Evolutionary conservation across 23 red algal species (phyloP).

Genomic region (Gracilaria caudata): DNA sequence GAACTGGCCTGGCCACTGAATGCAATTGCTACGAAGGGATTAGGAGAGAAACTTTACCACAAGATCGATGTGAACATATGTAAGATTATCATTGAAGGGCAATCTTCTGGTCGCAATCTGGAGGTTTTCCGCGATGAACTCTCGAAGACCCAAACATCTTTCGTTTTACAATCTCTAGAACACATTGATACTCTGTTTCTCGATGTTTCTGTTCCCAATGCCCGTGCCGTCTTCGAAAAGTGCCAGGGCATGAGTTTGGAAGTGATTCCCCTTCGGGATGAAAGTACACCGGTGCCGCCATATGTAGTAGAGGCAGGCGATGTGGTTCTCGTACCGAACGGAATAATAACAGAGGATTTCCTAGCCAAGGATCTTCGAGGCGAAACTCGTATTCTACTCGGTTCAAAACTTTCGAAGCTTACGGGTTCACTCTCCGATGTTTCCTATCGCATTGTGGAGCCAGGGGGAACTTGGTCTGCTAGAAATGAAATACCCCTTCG

Average conservation of each 20-base stretch:
- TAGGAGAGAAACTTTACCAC: conserved; percentile 10
- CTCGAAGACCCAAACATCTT: not conserved
- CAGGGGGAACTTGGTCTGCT: not conserved
- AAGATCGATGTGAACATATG: conserved; percentile 83
- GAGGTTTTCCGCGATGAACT: conserved; percentile 25
- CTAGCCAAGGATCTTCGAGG: not conserved
- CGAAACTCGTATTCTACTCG: conserved; percentile 54
- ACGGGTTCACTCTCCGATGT: conserved; percentile 3
- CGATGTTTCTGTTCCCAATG: conserved; percentile 34
- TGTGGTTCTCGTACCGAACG: not conserved
- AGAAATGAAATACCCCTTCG: conserved; percentile 55
- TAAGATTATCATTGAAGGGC: conserved; percentile 67
- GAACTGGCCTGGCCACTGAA: conserved; percentile 68
- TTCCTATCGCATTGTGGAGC: conserved; percentile 36
- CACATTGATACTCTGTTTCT: conserved; percentile 55
- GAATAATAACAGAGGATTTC: conserved; percentile 8
- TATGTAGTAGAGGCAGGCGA: not conserved
- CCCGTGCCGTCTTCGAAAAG: not conserved
- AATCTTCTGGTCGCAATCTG: conserved; percentile 44
- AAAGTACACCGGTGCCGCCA: not conserved
- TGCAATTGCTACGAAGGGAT: conserved; percentile 34
- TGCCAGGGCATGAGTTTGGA: not conserved
- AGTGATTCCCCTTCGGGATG: conserved; percentile 10
- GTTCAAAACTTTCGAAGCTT: not conserved
- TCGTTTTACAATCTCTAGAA: conserved; percentile 12